A percentile compares a stretch with the other conserved stretches of the same genome.
Conservation (phyloP, 2,329 filamentous ascomycete species). For the Fusarium hostae region DNA sequence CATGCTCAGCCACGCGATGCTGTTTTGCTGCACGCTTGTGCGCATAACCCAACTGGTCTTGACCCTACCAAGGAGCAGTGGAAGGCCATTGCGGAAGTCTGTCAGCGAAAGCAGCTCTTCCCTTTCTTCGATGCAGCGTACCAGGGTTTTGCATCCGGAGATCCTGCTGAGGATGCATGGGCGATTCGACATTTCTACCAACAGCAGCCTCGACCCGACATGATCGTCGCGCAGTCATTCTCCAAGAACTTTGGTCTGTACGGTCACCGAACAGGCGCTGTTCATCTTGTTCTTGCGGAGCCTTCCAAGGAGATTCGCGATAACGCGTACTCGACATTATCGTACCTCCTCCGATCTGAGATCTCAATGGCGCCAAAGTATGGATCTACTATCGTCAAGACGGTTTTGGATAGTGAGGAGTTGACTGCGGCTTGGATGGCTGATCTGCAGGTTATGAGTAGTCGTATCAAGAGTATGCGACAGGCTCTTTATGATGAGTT, state of each 20-base stretch:
- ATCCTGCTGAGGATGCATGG: constrained; percentile 84
- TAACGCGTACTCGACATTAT: constrained; percentile 26
- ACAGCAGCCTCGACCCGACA: constrained; percentile 72
- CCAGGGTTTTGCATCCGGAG: constrained; percentile 95
- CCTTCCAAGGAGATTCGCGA: constrained; percentile 73
- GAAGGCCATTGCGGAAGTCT: constrained; percentile 83
- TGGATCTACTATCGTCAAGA: constrained; percentile 85
- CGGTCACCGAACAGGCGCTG: constrained; percentile 92
- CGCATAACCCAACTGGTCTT: constrained; percentile 97
- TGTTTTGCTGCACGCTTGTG: constrained; percentile 91
- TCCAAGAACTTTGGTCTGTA: constrained; percentile 99
- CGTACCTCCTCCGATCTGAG: constrained; percentile 87
- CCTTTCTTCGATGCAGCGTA: constrained; percentile 99
- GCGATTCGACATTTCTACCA: constrained; percentile 90
- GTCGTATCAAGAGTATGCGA: constrained; percentile 92
- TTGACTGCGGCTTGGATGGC: constrained; percentile 92
- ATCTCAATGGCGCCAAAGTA: constrained; percentile 97
- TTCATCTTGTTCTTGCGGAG: constrained; percentile 90
- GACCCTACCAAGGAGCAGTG: constrained; percentile 94
- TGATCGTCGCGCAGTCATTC: constrained; percentile 90
- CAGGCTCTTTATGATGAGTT: constrained; percentile 79
- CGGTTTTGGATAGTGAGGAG: constrained; percentile 81
- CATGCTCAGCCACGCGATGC: constrained; percentile 80
- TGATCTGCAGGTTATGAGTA: constrained; percentile 91
- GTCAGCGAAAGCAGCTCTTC: constrained; percentile 83